Conservation (phyloP, 345 rosid species). For the Viola odorata region DNA sequence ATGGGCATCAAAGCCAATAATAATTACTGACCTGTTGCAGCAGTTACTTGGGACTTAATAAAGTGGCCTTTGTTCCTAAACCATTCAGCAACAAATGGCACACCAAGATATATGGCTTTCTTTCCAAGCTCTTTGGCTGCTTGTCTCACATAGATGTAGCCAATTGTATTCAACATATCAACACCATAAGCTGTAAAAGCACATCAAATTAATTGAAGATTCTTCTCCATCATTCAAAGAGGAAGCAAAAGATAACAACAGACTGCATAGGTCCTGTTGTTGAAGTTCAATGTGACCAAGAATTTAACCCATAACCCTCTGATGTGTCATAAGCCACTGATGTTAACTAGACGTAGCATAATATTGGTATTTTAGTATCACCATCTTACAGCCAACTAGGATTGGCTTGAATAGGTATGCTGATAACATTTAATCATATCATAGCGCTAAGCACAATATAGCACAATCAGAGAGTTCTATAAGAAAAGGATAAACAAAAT, state of each 20-base stretch:
- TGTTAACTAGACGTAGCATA: too few relatives aligned
- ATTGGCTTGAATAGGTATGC: too few relatives aligned
- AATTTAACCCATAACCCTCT: neutral
- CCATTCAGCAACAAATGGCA: slow-evolving; percentile 97
- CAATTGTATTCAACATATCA: slow-evolving; percentile 92
- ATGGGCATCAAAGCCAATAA: slow-evolving; percentile 11
- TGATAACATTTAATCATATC: too few relatives aligned
- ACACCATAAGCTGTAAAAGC: slow-evolving; percentile 76
- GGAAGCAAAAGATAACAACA: neutral
- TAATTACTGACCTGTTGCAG: slow-evolving; percentile 76
- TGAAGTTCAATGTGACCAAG: neutral
- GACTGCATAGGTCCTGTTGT: neutral
- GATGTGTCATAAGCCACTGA: too few relatives aligned
- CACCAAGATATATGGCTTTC: slow-evolving; percentile 73
- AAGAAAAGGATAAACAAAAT: too few relatives aligned
- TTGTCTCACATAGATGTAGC: slow-evolving; percentile 85
- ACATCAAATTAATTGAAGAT: slow-evolving; percentile 8
- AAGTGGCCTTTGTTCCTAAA: slow-evolving; percentile 92
- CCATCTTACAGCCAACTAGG: too few relatives aligned
- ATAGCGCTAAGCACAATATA: too few relatives aligned
- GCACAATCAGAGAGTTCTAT: too few relatives aligned
- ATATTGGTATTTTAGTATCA: too few relatives aligned
- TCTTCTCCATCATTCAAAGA: neutral
- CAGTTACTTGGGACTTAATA: slow-evolving; percentile 96
- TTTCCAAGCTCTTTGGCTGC: slow-evolving; percentile 97